Evolutionary conservation across 371 early-diverging fungal genomes (phyloP).

Genomic region (Apophysomyces elegans): DNA sequence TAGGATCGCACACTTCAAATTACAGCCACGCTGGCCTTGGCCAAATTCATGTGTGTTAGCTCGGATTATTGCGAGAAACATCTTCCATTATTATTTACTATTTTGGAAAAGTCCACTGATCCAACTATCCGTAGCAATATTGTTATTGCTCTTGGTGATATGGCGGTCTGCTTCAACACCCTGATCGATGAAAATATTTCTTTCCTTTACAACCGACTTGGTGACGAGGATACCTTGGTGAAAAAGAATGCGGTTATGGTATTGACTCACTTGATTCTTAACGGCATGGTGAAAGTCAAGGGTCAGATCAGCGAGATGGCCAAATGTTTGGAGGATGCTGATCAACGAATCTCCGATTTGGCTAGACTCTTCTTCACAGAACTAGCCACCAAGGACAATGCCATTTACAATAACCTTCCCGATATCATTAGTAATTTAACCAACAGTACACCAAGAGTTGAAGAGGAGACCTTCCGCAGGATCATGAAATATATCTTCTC

Average conservation of each 20-base stretch:
- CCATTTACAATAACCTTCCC: slow-evolving; percentile 96
- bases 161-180: slow-evolving; percentile 93
- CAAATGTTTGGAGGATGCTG: slow-evolving; percentile 90
- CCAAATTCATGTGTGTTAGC: slow-evolving; percentile 96
- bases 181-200: slow-evolving; percentile 93
- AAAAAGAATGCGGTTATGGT: slow-evolving; percentile 98
- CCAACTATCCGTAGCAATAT: slow-evolving; percentile 86
- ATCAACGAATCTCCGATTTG: slow-evolving; percentile 86
- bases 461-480: slow-evolving; percentile 77
- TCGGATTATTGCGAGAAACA: slow-evolving; percentile 90
- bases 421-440: slow-evolving; percentile 94
- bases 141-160: slow-evolving; percentile 95
- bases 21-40: slow-evolving; percentile 82
- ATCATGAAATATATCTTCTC: slow-evolving; percentile 90
- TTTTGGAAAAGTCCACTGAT: slow-evolving; percentile 82
- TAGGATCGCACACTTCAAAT: slow-evolving; percentile 84
- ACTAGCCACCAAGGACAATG: slow-evolving; percentile 94
- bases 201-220: slow-evolving; percentile 89
- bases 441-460: slow-evolving; percentile 57
- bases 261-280: slow-evolving; percentile 93
- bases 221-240: slow-evolving; percentile 77
- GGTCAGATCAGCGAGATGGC: slow-evolving; percentile 98
- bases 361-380: slow-evolving; percentile 96
- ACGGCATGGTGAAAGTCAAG: slow-evolving; percentile 98
- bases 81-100: slow-evolving; percentile 89